phyloP scores from a whole-genome alignment of 2,329 filamentous ascomycete species.

The Chaetomium olivaceum region DNA sequence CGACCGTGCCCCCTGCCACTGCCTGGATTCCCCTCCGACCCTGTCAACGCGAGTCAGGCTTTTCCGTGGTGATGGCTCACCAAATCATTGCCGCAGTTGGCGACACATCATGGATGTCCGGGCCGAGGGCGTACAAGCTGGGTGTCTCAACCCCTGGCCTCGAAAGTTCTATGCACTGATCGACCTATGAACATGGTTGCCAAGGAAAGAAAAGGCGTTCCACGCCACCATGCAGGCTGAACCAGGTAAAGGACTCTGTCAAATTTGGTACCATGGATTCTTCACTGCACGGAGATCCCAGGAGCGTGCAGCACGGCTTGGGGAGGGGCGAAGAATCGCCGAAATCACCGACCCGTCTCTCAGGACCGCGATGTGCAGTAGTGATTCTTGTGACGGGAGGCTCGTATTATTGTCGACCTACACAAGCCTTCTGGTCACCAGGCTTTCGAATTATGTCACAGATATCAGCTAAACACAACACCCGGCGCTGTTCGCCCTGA shows the following conservation, averaged over 20 bases:
- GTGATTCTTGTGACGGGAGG: background rate
- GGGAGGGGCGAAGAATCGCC: background rate
- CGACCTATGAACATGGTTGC: background rate
- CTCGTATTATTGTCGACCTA: background rate
- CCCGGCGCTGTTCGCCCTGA: background rate
- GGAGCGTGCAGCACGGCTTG: conserved; percentile 7
- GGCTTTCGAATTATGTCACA: background rate
- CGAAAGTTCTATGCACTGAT: background rate
- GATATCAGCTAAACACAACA: background rate
- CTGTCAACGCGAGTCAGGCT: background rate
- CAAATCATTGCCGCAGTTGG: background rate
- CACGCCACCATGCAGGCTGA: conserved; percentile 9
- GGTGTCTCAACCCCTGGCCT: background rate
- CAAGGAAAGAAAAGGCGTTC: background rate
- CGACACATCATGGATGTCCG: background rate
- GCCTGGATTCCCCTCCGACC: background rate
- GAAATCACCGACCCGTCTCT: background rate
- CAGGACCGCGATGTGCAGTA: background rate
- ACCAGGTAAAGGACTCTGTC: background rate
- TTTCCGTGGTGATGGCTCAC: background rate
- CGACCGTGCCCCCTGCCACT: background rate
- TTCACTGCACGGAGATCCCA: background rate
- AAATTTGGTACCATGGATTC: conserved; percentile 1
- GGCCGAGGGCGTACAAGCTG: background rate
- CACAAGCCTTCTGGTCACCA: too few species aligned